A percentile compares a stretch with the other conserved stretches of the same genome.
phyloP scores from a whole-genome alignment of 2,329 filamentous ascomycete genomes.

The Penicillium sp. region DNA sequence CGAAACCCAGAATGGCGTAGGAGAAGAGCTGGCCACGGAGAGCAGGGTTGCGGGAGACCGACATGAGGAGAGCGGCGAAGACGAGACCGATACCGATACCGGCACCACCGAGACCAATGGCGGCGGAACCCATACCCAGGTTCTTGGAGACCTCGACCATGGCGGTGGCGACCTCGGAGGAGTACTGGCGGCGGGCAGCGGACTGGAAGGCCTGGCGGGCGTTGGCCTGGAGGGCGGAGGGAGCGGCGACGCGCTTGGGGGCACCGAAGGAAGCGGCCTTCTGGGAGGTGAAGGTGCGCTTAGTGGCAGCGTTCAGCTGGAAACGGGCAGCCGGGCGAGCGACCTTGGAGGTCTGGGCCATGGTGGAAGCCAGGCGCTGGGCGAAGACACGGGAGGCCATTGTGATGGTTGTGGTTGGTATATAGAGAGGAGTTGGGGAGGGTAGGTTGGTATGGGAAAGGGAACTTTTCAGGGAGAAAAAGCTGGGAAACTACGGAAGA shows the following conservation, averaged over 20 bases:
- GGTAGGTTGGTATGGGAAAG: slow-evolving; percentile 20
- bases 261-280: slow-evolving; percentile 57
- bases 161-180: slow-evolving; percentile 76
- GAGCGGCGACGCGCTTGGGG: slow-evolving; percentile 68
- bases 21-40: slow-evolving; percentile 94
- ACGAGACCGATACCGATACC: slow-evolving; percentile 95
- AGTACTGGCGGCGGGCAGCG: slow-evolving; percentile 71
- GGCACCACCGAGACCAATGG: slow-evolving; percentile 86
- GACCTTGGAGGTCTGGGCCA: slow-evolving; percentile 68
- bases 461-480: slow-evolving; percentile 34
- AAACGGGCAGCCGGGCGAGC: slow-evolving; percentile 69
- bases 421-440: slow-evolving; percentile 20
- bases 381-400: slow-evolving; percentile 76
- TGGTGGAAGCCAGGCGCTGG: slow-evolving; percentile 64
- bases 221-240: slow-evolving; percentile 62
- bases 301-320: slow-evolving; percentile 60
- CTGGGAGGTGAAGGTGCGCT: slow-evolving; percentile 59
- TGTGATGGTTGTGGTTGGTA: slow-evolving; percentile 54
- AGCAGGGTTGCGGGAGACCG: slow-evolving; percentile 88
- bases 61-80: slow-evolving; percentile 82
- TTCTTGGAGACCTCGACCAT: slow-evolving; percentile 89
- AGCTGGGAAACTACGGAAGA: slow-evolving; percentile 34
- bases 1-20: slow-evolving; percentile 92
- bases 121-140: slow-evolving; percentile 81
- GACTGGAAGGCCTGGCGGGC: slow-evolving; percentile 54